Percentiles rank a stretch among this genome's conserved stretches.
phyloP scores from a whole-genome alignment of 176 grass and related monocot genomes.

The Aegilops umbellulata region DNA sequence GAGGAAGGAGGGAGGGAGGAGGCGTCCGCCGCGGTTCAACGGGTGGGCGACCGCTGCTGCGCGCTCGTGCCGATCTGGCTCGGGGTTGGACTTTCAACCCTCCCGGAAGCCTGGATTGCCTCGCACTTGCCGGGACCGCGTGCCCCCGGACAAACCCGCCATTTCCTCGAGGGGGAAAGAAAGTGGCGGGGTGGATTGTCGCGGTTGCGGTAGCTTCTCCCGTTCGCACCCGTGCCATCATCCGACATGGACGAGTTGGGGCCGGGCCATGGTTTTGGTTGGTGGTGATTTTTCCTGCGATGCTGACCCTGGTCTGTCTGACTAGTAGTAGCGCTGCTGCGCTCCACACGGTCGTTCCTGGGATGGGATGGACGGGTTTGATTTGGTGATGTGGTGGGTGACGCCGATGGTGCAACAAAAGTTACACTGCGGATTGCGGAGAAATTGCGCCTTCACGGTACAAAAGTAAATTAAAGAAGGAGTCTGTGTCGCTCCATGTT shows the following conservation, averaged over 20 bases:
- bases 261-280: too few relatives aligned
- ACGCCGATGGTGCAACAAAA: too few relatives aligned
- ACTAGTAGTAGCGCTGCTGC: too few relatives aligned
- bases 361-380: too few relatives aligned
- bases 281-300: too few relatives aligned
- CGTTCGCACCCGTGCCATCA: too few relatives aligned
- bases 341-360: too few relatives aligned
- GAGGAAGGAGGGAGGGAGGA: neutral
- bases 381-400: too few relatives aligned
- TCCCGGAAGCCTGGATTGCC: neutral
- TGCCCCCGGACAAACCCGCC: neutral
- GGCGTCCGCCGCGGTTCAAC: conserved; percentile 17
- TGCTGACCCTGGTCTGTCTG: too few relatives aligned
- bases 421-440: too few relatives aligned
- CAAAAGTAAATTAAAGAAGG: neutral
- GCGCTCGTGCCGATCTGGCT: neutral
- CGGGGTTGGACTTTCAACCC: neutral
- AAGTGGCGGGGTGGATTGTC: neutral
- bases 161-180: neutral
- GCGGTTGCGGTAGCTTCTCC: neutral
- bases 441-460: neutral
- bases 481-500: neutral
- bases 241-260: too few relatives aligned
- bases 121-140: too few relatives aligned
- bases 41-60: neutral